Conservation (phyloP, 1,284 basidiomycete species). For the Ganoderma leucocontextum region DNA sequence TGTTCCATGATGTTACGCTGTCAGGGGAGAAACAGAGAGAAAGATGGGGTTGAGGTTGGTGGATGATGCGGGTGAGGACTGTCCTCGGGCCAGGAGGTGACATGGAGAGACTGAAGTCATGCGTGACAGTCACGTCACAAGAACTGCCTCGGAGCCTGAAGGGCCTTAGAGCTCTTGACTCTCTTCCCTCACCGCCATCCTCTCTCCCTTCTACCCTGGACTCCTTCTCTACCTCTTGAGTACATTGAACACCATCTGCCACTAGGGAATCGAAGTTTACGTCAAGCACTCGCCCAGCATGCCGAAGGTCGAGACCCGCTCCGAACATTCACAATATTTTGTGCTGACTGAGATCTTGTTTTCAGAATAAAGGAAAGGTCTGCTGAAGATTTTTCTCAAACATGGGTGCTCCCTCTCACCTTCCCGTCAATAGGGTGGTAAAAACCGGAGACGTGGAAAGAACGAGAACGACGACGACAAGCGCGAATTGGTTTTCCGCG, state of each 20-base stretch:
- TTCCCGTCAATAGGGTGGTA: slow-evolving; percentile 80
- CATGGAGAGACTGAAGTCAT: slow-evolving; percentile 23
- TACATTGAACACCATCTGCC: slow-evolving; percentile 10
- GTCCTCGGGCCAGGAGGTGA: slow-evolving; percentile 25
- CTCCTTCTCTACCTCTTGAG: slow-evolving; percentile 16
- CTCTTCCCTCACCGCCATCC: slow-evolving; percentile 23
- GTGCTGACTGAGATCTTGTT: slow-evolving; percentile 30
- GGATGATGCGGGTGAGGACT: slow-evolving; percentile 38
- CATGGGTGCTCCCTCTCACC: background rate
- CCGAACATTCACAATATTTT: slow-evolving; percentile 21
- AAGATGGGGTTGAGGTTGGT: slow-evolving; percentile 33
- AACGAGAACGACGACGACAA: slow-evolving; percentile 99
- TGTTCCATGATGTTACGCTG: slow-evolving; percentile 64
- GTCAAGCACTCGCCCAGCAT: slow-evolving; percentile 45
- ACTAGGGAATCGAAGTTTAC: slow-evolving; percentile 4
- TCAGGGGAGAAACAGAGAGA: slow-evolving; percentile 22
- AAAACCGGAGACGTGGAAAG: slow-evolving; percentile 99
- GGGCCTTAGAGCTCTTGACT: slow-evolving; percentile 22
- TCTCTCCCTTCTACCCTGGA: slow-evolving; percentile 10
- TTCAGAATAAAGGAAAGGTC: slow-evolving; percentile 86
- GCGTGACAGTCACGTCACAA: slow-evolving; percentile 27
- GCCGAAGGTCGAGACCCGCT: slow-evolving; percentile 59
- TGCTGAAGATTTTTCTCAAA: slow-evolving; percentile 26
- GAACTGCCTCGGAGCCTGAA: slow-evolving; percentile 25
- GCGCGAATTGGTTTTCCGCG: slow-evolving; percentile 98